Base-by-base conservation (phyloP, 345 rosid genomes). In the Orychophragmus violaceus region DNA sequence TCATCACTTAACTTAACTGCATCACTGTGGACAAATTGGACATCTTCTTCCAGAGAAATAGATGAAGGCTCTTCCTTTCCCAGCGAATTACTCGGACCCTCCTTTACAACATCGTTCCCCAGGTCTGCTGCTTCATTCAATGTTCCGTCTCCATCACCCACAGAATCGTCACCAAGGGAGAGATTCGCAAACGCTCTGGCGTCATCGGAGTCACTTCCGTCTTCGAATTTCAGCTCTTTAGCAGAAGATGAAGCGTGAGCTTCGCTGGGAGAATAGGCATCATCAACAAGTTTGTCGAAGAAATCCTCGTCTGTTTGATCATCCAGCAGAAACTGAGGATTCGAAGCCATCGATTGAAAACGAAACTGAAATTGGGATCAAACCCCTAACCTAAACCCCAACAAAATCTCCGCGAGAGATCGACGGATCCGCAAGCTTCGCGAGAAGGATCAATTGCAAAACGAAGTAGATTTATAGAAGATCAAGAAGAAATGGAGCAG, bases 301-400 rank as follows among this genome's bases (percentile, higher is more conserved):
- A 94, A 94, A 83, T 90, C 97, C 82, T 85, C 95, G 25, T 95
- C 99, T 62, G 93, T 87, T 81, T 88, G 93, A 88, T 95, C 99
- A 85, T 90, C 99, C 87, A 87, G 55, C 77, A 70, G 78, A 36
- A 82, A 83, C 62, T 93, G 84, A 85, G 90, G 77, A 83, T 66
- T 83, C n/a, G 88, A 82, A 79, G 90, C 95, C 99, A 94, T 94
- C 56, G 71, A 62, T 71, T 17, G 24, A 46, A 33, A 65, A 64
- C n/a, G 33, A 24, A 19, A 14, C 3, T 8, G 16, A 60, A 30
- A 48, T 9, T 17, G 37, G 2, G 29, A 58, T 27, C 9, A 50
- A 69, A 76, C 58, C 51, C 71, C 75, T 69, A 69, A 45, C 62
- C 42, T 62, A 46, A 54, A 64, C 39, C 60, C 44, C 28, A 27